Conservation (phyloP, 1,139 yeast species). For the Saccharomyces uvarum region DNA sequence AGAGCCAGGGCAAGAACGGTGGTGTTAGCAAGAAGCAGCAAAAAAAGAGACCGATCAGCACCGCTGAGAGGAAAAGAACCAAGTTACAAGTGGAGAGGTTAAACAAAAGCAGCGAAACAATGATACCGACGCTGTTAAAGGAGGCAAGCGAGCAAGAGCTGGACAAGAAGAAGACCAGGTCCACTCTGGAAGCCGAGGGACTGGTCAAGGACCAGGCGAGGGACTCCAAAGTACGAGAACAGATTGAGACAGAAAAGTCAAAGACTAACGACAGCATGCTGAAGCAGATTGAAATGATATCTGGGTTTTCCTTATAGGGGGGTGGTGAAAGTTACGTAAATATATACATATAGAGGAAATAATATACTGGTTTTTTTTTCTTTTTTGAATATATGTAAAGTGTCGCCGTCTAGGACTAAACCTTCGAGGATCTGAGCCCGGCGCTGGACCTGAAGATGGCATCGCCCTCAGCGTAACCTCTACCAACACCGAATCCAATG, state of each 20-base stretch:
- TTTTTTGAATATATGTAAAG: conserved; percentile 1
- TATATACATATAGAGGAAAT: background rate
- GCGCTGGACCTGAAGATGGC: conserved; percentile 82
- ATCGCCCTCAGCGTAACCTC: conserved; percentile 97
- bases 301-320: conserved; percentile 40
- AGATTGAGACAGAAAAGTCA: conserved; percentile 35
- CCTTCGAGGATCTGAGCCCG: conserved; percentile 61
- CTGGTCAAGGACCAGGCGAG: conserved; percentile 35
- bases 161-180: conserved; percentile 30
- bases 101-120: conserved; percentile 10
- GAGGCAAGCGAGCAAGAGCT: conserved; percentile 14
- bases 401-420: background rate
- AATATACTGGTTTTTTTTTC: background rate
- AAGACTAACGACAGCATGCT: conserved; percentile 45
- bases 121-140: conserved; percentile 12
- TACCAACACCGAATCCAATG: conserved; percentile 90
- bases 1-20: conserved; percentile 4
- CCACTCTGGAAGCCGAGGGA: conserved; percentile 35
- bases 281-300: conserved; percentile 52
- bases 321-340: background rate
- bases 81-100: conserved; percentile 23
- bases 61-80: conserved; percentile 21
- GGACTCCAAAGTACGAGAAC: conserved; percentile 41
- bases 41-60: conserved; percentile 13
- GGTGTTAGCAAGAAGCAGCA: conserved; percentile 11